Conservation (phyloP, 257 asterid genomes). For the Gentiana dahurica region DNA sequence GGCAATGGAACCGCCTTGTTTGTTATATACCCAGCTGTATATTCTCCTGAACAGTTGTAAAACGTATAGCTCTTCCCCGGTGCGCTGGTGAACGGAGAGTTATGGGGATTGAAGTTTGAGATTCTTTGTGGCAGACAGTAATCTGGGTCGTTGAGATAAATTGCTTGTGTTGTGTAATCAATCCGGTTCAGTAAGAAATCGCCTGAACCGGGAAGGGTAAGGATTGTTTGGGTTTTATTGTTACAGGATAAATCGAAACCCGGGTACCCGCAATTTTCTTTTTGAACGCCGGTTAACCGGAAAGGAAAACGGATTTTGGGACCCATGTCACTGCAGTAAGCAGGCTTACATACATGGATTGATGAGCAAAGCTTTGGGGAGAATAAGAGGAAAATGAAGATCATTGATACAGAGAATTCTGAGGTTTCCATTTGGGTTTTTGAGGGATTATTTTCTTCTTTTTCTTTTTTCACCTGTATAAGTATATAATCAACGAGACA, state of each 20-base stretch:
- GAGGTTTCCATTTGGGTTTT: constrained; percentile 8
- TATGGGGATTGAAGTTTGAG: constrained; percentile 28
- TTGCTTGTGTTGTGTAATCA: constrained; percentile 36
- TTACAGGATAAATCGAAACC: constrained; percentile 72
- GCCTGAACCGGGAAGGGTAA: constrained; percentile 56
- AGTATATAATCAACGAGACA: no score
- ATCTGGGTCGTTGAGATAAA: constrained; percentile 48
- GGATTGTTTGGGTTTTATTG: constrained; percentile 33
- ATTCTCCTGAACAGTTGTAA: constrained; percentile 44
- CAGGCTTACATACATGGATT: constrained; percentile 31
- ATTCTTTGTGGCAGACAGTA: constrained; percentile 48
- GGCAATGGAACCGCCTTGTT: neutral
- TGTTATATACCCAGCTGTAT: constrained; percentile 4
- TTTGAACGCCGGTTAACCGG: constrained; percentile 29
- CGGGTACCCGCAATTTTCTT: constrained; percentile 44
- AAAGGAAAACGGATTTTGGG: constrained; percentile 70
- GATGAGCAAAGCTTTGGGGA: constrained; percentile 8
- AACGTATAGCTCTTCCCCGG: constrained; percentile 22
- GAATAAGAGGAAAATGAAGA: constrained; percentile 11
- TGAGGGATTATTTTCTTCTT: no score
- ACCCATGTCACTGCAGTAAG: constrained; percentile 29
- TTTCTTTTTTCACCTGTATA: no score
- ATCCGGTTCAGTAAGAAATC: constrained; percentile 53
- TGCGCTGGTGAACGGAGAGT: constrained; percentile 33
- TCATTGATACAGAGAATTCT: constrained; percentile 1